Percentiles rank a stretch among this genome's conserved stretches.
phyloP scores from a whole-genome alignment of 805 yeast species.

The Yamadazyma akitaensis region DNA sequence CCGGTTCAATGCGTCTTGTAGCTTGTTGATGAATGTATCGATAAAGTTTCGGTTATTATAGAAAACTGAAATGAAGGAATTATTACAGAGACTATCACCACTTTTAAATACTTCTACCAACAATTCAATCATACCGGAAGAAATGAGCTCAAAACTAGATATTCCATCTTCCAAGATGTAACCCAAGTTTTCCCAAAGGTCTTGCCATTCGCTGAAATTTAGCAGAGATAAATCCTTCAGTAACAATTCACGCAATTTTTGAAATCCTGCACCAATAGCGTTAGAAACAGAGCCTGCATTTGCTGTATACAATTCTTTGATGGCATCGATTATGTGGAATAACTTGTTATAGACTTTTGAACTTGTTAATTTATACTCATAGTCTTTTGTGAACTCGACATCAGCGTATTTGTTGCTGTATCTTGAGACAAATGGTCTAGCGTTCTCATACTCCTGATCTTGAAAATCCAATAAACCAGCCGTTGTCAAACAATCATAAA shows the following conservation, averaged over 20 bases:
- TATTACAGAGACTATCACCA: constrained; percentile 28
- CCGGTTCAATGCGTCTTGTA: constrained; percentile 73
- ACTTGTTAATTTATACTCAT: constrained; percentile 18
- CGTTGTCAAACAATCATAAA: constrained; percentile 25
- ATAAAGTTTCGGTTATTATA: constrained; percentile 30
- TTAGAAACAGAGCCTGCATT: background rate
- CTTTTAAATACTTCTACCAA: constrained; percentile 34
- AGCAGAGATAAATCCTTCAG: constrained; percentile 1
- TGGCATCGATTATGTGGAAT: constrained; percentile 16
- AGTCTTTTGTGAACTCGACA: constrained; percentile 28
- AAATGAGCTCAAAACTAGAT: constrained; percentile 73
- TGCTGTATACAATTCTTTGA: constrained; percentile 24
- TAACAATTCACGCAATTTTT: constrained; percentile 1
- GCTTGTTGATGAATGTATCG: constrained; percentile 38
- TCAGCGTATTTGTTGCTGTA: constrained; percentile 27
- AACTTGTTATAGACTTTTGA: constrained; percentile 16
- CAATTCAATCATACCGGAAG: constrained; percentile 59
- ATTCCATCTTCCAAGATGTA: constrained; percentile 24
- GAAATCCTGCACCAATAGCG: background rate
- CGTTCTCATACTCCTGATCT: constrained; percentile 14
- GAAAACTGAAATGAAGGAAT: constrained; percentile 45
- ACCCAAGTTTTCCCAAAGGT: constrained; percentile 22
- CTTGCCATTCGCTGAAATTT: constrained; percentile 36
- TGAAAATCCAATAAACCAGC: constrained; percentile 5
- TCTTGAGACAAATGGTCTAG: constrained; percentile 13